Evolutionary conservation across 2,329 filamentous ascomycete species (phyloP).

Genomic region (Colletotrichum tofieldiae): DNA sequence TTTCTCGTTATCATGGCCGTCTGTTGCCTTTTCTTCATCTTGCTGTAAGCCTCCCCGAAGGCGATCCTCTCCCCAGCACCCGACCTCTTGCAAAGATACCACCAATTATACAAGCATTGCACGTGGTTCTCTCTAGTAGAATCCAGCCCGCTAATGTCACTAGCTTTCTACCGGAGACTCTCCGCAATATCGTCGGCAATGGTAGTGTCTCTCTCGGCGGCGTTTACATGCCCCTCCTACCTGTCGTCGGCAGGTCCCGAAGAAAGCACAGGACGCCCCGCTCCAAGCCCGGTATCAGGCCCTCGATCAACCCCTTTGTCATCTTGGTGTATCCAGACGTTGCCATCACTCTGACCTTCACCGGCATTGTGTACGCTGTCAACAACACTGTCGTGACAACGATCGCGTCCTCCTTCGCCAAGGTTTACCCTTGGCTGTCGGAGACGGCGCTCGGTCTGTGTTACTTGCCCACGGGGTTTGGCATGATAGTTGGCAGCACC

Average conservation of each 20-base stretch:
- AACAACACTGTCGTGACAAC: constrained; percentile 55
- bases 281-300: constrained; percentile 9
- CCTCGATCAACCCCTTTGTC: constrained; percentile 49
- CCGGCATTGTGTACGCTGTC: constrained; percentile 53
- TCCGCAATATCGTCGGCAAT: constrained; percentile 49
- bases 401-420: constrained; percentile 51
- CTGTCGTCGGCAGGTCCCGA: constrained; percentile 41
- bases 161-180: constrained; percentile 51
- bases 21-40: constrained; percentile 53
- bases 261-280: constrained; percentile 23
- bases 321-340: constrained; percentile 52
- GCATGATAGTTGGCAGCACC: constrained; percentile 50
- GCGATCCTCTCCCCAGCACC: too few relatives aligned
- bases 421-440: constrained; percentile 46
- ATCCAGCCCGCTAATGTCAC: neutral
- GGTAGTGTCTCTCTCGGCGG: constrained; percentile 45
- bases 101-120: accelerated
- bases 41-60: constrained; percentile 37
- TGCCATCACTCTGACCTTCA: constrained; percentile 50
- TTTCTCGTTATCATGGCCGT: constrained; percentile 64
- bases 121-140: accelerated
- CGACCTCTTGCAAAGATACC: neutral
- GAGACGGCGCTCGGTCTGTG: constrained; percentile 53
- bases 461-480: constrained; percentile 51
- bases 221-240: constrained; percentile 44